Evolutionary conservation across 2,329 filamentous ascomycete genomes (phyloP), one percentile per base, ranked within the genome.

Genomic region (Venturia aucupariae): DNA sequence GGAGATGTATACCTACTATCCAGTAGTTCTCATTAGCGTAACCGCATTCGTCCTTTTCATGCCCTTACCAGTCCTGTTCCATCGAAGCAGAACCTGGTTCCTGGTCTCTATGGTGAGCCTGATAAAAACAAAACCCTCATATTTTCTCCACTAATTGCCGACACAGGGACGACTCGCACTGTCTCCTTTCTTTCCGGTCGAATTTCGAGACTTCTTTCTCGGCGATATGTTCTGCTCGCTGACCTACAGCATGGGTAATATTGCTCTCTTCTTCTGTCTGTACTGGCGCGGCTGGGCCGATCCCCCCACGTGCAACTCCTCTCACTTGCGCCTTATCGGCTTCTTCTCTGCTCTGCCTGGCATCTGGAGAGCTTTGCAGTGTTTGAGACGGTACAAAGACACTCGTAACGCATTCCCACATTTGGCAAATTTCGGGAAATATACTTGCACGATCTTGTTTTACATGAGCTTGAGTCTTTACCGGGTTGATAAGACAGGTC

Each of bases 201-300:
- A 97, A 73, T 99, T 97, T 74, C 86, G 92, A 65, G 94, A 99
- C 75, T 97, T 99, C 77, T 97, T 97, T 75, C 82, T 97, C 0
- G 94, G 94, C 62, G 94, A 99, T 73, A 97, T 97, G 81, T 96
- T 96, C 75, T 97, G 93, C 76, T 97, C 94, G 2, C 81, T 96
- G 64, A 96, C 92, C 6, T 99, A 99, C 75, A 84, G 88, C 19
- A 90, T 90, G 76, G 88, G 90, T 66, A 97, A 97, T 71, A 83
- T 96, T 46, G 90, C 92, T 70, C 80, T 97, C 0, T 97, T 97
- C 78, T 97, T 96, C 75, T 99, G 94, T 73, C 80, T 97, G 1
- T 99, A 97, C 70, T 15, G 41, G 27, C n/a, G n/a, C 11, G 74
- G 81, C 32, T 99, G 92, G 92, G 75, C 83, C 32, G 78, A 90